These are phyloP conservation scores for Beauveria bassiana DNA, from an alignment of 2,329 filamentous ascomycete species.

Conservation along the genomic window DNA sequence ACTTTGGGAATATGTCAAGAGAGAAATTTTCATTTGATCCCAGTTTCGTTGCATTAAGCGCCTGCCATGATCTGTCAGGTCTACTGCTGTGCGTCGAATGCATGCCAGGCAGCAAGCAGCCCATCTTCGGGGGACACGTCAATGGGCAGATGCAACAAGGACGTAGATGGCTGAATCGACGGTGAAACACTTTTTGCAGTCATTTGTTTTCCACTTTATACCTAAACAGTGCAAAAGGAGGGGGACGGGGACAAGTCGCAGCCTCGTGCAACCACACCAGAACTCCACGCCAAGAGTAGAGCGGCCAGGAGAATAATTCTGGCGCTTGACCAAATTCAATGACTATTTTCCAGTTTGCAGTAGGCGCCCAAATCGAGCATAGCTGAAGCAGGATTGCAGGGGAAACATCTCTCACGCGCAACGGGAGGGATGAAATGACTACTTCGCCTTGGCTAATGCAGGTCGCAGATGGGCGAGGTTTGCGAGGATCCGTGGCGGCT, in stretches of 20 bases:
- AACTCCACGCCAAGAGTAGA: too few relatives aligned
- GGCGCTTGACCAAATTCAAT: not conserved
- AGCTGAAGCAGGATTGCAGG: not conserved
- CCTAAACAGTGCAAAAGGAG: not conserved
- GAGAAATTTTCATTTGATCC: not conserved
- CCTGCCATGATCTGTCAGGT: not conserved
- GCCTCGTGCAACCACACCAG: too few relatives aligned
- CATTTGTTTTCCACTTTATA: not conserved
- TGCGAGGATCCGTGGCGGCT: too few relatives aligned
- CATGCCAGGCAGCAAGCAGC: not conserved
- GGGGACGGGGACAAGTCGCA: too few relatives aligned
- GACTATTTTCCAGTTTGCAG: not conserved
- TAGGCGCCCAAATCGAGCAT: not conserved
- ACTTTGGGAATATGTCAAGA: not conserved
- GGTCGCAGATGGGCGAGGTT: too few relatives aligned
- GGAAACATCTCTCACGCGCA: not conserved
- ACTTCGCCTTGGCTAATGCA: too few relatives aligned
- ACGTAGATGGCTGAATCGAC: constrained; percentile 4
- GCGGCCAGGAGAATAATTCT: too few relatives aligned
- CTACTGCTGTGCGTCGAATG: not conserved
- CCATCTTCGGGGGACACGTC: constrained; percentile 1
- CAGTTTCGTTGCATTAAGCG: not conserved
- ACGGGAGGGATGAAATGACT: too few relatives aligned
- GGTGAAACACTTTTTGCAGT: not conserved
- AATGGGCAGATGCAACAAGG: not conserved